Evolutionary conservation across 2,329 filamentous ascomycete species (phyloP).

Genomic region (Geosmithia flava): DNA sequence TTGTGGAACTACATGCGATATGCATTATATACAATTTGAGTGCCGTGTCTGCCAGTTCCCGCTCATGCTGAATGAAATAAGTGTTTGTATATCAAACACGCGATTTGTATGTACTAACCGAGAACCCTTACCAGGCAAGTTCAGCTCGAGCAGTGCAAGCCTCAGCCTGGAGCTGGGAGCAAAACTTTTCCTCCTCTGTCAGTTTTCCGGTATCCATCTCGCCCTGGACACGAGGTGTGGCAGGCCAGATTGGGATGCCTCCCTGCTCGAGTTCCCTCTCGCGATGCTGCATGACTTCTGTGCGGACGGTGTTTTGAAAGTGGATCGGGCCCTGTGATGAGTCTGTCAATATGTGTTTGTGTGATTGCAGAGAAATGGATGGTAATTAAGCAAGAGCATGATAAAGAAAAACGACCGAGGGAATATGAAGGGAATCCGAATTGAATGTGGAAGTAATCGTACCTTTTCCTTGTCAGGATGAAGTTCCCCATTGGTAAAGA

Average conservation of each 20-base stretch:
- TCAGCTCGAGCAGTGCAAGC: conserved; percentile 5
- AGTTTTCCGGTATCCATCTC: conserved; percentile 12
- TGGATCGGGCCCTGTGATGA: conserved; percentile 27
- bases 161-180: conserved; percentile 10
- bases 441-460: not conserved
- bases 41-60: no score
- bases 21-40: no score
- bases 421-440: conserved; percentile 13
- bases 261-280: conserved; percentile 26
- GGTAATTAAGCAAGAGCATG: no score
- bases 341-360: not conserved
- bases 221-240: conserved; percentile 8
- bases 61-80: no score
- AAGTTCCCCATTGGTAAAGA: conserved; percentile 50
- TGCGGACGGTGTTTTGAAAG: conserved; percentile 33
- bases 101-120: no score
- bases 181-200: conserved; percentile 13
- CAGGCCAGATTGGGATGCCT: conserved; percentile 33
- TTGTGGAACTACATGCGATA: no score
- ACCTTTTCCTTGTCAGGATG: conserved; percentile 41
- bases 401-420: no score
- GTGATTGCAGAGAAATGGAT: no score
- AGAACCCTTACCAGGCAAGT: conserved; percentile 5
- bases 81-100: no score
- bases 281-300: conserved; percentile 29